Evolutionary conservation across 345 rosid species (phyloP), one percentile per base, ranked within the genome.

Genomic region (Cochlearia excelsa): DNA sequence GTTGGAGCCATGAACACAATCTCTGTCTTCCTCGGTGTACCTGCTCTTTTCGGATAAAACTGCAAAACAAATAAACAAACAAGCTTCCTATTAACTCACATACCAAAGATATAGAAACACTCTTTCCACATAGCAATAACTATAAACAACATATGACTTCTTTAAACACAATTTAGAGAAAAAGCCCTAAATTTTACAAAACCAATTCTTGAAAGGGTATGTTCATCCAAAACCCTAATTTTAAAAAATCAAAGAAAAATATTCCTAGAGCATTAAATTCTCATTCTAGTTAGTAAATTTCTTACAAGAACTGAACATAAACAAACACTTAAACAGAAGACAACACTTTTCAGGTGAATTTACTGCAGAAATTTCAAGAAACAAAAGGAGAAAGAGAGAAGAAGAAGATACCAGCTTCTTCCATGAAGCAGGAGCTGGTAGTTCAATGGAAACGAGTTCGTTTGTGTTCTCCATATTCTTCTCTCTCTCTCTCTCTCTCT

Each of bases 341-440:
- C 23, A 16, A 16, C 23, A 16, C 23, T 16, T 16, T 16, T 16
- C 23, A 16, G 23, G 23, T 16, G 23, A 16, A 27, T 8, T 0
- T 23, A 46, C 6, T 46, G 48, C 45, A 69, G 46, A 23, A 48
- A 54, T 41, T 47, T 26, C 28, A 48, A 47, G 26, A 30, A 46
- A n/a, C 23, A 1, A 43, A 1, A 27, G 16, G 30, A 27, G n/a
- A n/a, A 27, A 4, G 44, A 43, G 26, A 1, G 53, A 1, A 5
- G 55, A 49, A 41, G 48, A 26, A 74, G 40, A 53, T 59, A 87
- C 95, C 91, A 87, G 63, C 69, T 87, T 84, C 76, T 82, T 87
- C 92, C 92, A 87, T 61, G 89, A 65, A 76, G 89, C 65, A 72
- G 92, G 95, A 61, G 89, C 89, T 27, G 95, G 81, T 9, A 87